Evolutionary conservation across 2,329 filamentous ascomycete genomes (phyloP).

Genomic region (Gnomoniopsis smithogilvyi): DNA sequence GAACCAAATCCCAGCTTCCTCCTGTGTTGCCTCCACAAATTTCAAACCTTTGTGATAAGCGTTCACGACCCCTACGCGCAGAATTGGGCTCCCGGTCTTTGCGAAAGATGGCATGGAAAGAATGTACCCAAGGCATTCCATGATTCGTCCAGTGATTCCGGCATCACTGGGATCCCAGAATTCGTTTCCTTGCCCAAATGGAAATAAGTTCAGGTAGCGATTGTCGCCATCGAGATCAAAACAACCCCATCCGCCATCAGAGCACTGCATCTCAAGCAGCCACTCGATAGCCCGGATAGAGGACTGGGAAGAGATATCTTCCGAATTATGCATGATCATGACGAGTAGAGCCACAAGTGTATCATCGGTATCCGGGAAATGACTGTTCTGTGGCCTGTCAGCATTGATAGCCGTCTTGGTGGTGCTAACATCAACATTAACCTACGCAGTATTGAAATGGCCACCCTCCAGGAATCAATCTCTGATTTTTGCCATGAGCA

Average conservation of each 20-base stretch:
- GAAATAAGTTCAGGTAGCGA: slow-evolving; percentile 30
- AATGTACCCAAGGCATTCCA: slow-evolving; percentile 17
- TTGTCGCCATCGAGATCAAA: slow-evolving; percentile 33
- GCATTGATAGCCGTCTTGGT: too few species aligned
- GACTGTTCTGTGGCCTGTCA: slow-evolving; percentile 20
- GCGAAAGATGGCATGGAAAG: neutral
- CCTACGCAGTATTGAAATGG: slow-evolving; percentile 30
- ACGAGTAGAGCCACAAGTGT: slow-evolving; percentile 29
- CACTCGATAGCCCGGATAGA: slow-evolving; percentile 20
- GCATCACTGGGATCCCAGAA: slow-evolving; percentile 31
- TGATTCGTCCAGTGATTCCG: slow-evolving; percentile 31
- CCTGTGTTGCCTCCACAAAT: slow-evolving; percentile 25
- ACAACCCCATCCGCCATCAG: slow-evolving; percentile 33
- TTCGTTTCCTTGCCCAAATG: slow-evolving; percentile 33
- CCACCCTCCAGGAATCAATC: slow-evolving; percentile 19
- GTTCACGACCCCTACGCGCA: neutral
- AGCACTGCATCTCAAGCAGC: slow-evolving; percentile 34
- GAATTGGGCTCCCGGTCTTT: neutral
- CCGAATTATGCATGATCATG: slow-evolving; percentile 23
- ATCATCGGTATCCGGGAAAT: slow-evolving; percentile 32
- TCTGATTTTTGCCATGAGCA: slow-evolving; percentile 25
- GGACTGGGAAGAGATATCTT: neutral
- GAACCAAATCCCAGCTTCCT: slow-evolving; percentile 27
- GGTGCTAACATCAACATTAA: neutral
- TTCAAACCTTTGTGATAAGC: slow-evolving; percentile 21